Conservation (phyloP, 2,329 filamentous ascomycete species). For the Pseudocercospora macadamiae region DNA sequence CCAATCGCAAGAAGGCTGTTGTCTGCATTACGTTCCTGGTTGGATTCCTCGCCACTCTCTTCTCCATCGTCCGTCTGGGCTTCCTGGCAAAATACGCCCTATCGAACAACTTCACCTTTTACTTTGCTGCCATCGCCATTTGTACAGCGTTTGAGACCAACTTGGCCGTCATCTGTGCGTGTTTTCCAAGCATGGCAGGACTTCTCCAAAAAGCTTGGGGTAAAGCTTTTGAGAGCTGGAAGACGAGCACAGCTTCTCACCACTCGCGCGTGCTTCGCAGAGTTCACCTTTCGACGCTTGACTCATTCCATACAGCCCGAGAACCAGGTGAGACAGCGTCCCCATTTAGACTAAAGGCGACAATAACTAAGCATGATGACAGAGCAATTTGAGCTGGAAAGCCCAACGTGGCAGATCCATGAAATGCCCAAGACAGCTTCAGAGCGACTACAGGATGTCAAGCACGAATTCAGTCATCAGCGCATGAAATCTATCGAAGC, state of each 20-base stretch:
- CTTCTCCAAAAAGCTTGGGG: conserved; percentile 12
- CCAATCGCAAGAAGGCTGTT: conserved; percentile 9
- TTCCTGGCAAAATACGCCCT: conserved; percentile 12
- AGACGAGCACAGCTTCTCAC: background rate
- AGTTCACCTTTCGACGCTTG: conserved; percentile 10
- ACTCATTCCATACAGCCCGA: background rate
- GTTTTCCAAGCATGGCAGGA: conserved; percentile 20
- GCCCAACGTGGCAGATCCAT: background rate
- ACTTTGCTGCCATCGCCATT: conserved; percentile 16
- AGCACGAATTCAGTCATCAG: background rate
- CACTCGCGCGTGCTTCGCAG: background rate
- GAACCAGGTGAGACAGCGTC: background rate
- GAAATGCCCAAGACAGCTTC: background rate
- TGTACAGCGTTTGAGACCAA: conserved; percentile 21
- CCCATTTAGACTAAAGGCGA: background rate
- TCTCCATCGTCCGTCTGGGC: conserved; percentile 17
- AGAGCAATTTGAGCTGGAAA: background rate
- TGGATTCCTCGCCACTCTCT: conserved; percentile 24
- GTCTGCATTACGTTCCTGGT: conserved; percentile 18
- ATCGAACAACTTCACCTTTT: conserved; percentile 15
- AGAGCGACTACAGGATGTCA: background rate
- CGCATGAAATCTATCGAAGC: background rate
- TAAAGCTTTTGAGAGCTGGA: background rate
- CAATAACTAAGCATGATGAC: background rate
- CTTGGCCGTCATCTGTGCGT: conserved; percentile 23